phyloP scores from a whole-genome alignment of 768 basidiomycete species.

The Infundibulicybe gibba region DNA sequence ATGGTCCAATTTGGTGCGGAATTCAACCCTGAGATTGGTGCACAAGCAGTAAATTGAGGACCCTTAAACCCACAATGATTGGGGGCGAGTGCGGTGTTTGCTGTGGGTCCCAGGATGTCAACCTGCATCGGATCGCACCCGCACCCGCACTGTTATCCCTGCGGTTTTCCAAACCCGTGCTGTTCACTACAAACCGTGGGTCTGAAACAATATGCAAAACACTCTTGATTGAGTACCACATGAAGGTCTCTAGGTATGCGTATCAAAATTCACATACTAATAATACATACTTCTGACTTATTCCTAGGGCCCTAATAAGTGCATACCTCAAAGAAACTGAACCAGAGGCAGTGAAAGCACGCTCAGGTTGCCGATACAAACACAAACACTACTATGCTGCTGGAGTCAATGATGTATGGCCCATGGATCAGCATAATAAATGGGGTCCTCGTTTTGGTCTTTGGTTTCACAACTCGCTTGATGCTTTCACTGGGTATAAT shows the following conservation, averaged over 20 bases:
- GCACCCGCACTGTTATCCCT: too few relatives aligned
- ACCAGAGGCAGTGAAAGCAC: constrained; percentile 6
- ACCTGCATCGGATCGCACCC: too few relatives aligned
- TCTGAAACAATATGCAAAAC: constrained; percentile 9
- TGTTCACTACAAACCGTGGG: constrained; percentile 9
- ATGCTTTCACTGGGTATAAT: constrained; percentile 21
- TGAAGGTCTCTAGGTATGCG: constrained; percentile 10
- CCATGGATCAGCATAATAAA: constrained; percentile 33
- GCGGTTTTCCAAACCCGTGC: too few relatives aligned
- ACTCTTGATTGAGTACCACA: constrained; percentile 8
- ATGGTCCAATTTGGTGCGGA: too few relatives aligned
- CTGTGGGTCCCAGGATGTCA: too few relatives aligned
- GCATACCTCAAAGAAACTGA: constrained; percentile 6
- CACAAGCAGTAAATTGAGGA: too few relatives aligned
- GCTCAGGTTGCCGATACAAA: constrained; percentile 9
- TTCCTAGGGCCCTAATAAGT: neutral
- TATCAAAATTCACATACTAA: constrained; percentile 1
- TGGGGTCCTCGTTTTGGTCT: constrained; percentile 26
- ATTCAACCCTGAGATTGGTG: too few relatives aligned
- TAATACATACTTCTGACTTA: too few relatives aligned
- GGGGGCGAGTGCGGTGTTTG: too few relatives aligned
- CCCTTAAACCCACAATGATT: too few relatives aligned
- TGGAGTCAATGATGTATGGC: constrained; percentile 27
- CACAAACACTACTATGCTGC: constrained; percentile 23
- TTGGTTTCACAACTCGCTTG: constrained; percentile 23